A percentile compares a stretch with the other conserved stretches of the same genome.
Conservation (phyloP, 139 green algal genomes). For the Micractinium conductrix region DNA sequence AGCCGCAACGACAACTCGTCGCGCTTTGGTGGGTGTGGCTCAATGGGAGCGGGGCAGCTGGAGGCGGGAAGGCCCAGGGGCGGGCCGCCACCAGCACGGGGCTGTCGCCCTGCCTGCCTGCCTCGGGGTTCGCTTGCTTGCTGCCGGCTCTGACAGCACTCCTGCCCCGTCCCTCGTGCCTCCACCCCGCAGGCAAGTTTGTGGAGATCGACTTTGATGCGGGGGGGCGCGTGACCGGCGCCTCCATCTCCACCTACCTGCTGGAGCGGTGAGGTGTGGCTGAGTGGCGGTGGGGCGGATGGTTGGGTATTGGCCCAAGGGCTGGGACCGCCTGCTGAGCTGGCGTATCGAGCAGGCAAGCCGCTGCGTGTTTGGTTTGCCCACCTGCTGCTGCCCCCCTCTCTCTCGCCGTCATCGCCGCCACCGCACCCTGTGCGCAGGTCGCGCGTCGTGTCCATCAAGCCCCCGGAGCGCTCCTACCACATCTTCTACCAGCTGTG, state of each 20-base stretch:
- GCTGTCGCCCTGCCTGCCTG: not conserved
- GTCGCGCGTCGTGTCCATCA: constrained; percentile 76
- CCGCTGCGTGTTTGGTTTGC: no score
- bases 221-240: constrained; percentile 58
- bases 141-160: not conserved
- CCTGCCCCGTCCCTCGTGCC: not conserved
- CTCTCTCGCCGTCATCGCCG: not conserved
- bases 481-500: constrained; percentile 98
- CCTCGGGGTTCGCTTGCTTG: no score
- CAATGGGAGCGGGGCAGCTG: not conserved
- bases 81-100: no score
- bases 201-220: constrained; percentile 84
- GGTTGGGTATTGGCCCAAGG: no score
- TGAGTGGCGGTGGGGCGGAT: constrained; percentile 50
- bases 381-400: not conserved
- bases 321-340: no score
- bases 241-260: constrained; percentile 81
- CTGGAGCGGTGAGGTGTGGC: constrained; percentile 55
- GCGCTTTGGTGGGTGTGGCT: constrained; percentile 17
- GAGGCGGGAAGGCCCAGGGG: no score
- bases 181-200: constrained; percentile 72
- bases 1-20: constrained; percentile 68
- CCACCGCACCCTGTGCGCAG: constrained; percentile 8
- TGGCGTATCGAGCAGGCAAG: no score
- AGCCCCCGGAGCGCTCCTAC: constrained; percentile 90